Base-by-base conservation (phyloP, 2,329 filamentous ascomycete species). In the Penicillium corylophilum region DNA sequence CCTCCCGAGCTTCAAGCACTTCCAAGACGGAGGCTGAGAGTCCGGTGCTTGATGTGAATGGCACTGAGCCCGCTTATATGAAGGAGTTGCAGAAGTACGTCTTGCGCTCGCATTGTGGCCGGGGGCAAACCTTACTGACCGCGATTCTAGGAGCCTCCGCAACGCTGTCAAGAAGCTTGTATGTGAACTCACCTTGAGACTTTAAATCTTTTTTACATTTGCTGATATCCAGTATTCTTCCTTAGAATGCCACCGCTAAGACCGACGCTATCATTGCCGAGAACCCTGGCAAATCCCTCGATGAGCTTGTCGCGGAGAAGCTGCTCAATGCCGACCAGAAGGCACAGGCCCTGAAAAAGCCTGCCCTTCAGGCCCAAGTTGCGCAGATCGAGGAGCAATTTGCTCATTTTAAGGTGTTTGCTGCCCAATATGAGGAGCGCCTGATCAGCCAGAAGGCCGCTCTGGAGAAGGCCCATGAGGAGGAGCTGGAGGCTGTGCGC, bases 141-240 rank as follows among this genome's bases (percentile, higher is more conserved):
- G 43, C 54, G 22, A 57, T 9, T 53, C 40, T 54, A 96, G 91
- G 81, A 90, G 84, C 73, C 89, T 96, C 64, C 91, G 93, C 68
- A 95, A 94, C 73, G 78, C 94, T 67, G 88, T 86, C 79, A 97
- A 96, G 83, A 96, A 96, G 77, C 86, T 97, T 66, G 90, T 95
- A 76, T 77, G 88, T 78, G 31, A 38, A 36, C 44, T 26, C 15
- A 18, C 23, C 24, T 35, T 13, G 9, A 8, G 24, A 16, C n/a
- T 20, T 31, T 28, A 22, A 23, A 46, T n/a, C n/a, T n/a, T 28
- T 24, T 24, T 8, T 39, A 36, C 15, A 6, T 24, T 42, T 28
- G 55, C 55, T 62, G 44, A 62, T 48, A 18, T 63, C 70, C 29
- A 66, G 60, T 53, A 48, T 24, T 36, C 53, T 26, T 33, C 35